These are phyloP conservation scores for Globisporangium cystogenes DNA, from an alignment of 352 stramenopile genomes.

Conservation along the genomic window DNA sequence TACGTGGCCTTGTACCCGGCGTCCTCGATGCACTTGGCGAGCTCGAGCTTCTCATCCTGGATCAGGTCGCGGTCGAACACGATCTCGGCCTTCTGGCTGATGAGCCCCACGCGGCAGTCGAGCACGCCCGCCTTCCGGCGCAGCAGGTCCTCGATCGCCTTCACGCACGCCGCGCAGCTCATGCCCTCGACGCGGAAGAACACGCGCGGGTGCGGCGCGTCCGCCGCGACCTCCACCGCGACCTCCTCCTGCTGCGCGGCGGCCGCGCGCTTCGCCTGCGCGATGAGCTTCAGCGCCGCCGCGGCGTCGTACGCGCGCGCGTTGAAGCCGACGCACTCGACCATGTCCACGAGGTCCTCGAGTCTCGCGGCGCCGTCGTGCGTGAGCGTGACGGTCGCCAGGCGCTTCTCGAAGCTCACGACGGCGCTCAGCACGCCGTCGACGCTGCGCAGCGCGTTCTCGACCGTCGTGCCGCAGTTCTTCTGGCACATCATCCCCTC, in stretches of 20 bases:
- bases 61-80: slow-evolving; percentile 75
- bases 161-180: slow-evolving; percentile 85
- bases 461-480: slow-evolving; percentile 91
- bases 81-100: slow-evolving; percentile 84
- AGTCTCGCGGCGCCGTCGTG: slow-evolving; percentile 39
- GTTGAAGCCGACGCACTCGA: slow-evolving; percentile 70
- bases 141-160: slow-evolving; percentile 81
- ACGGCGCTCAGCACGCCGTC: slow-evolving; percentile 61
- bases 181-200: slow-evolving; percentile 85
- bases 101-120: slow-evolving; percentile 76
- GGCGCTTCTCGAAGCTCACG: slow-evolving; percentile 70
- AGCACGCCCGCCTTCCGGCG: slow-evolving; percentile 55
- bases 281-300: slow-evolving; percentile 48
- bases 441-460: slow-evolving; percentile 79
- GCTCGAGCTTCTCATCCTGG: slow-evolving; percentile 31
- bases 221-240: slow-evolving; percentile 21
- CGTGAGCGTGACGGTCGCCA: slow-evolving; percentile 50
- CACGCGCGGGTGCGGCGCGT: slow-evolving; percentile 48
- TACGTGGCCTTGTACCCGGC: slow-evolving; percentile 78
- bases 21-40: slow-evolving; percentile 62
- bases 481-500: slow-evolving; percentile 96
- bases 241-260: slow-evolving; percentile 23
- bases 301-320: slow-evolving; percentile 51
- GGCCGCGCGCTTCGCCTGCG: slow-evolving; percentile 30
- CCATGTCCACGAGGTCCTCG: slow-evolving; percentile 67